Percentiles rank a stretch among this genome's conserved stretches.
Conservation (phyloP, 2,329 filamentous ascomycete species). For the Uncinocarpus reesii region DNA sequence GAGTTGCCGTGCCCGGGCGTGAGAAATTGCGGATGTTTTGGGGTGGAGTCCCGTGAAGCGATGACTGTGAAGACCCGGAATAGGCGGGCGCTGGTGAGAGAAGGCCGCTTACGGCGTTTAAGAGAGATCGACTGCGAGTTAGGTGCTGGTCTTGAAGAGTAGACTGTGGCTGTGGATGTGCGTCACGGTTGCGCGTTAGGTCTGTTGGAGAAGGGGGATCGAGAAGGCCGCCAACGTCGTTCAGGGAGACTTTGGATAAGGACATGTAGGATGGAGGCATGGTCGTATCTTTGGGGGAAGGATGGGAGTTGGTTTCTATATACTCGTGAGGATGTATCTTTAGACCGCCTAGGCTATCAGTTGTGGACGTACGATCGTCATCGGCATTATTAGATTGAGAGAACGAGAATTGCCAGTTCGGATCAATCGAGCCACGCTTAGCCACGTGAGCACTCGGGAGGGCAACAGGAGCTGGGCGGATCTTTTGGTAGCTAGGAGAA, state of each 20-base stretch:
- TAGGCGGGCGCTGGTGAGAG: conserved; percentile 15
- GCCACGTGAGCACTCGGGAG: conserved; percentile 24
- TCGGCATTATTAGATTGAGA: conserved; percentile 18
- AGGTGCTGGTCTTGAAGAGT: conserved; percentile 7
- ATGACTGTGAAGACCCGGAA: conserved; percentile 13
- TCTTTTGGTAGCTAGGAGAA: conserved; percentile 25
- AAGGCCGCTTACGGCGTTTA: conserved; percentile 30
- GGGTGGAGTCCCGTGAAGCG: conserved; percentile 6
- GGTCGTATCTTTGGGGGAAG: conserved; percentile 16
- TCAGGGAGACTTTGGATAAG: conserved; percentile 61
- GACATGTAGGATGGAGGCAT: conserved; percentile 33
- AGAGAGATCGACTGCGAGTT: conserved; percentile 23
- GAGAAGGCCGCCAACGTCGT: conserved; percentile 71
- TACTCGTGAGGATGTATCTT: conserved; percentile 30
- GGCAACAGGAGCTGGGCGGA: conserved; percentile 33
- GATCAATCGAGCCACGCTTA: conserved; percentile 24
- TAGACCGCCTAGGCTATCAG: conserved; percentile 27
- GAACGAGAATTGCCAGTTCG: conserved; percentile 27
- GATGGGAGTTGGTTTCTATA: conserved; percentile 24
- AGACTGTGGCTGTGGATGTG: conserved; percentile 6
- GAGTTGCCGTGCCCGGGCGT: conserved; percentile 8
- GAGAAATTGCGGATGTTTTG: conserved; percentile 15
- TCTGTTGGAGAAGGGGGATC: conserved; percentile 39
- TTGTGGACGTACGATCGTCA: conserved; percentile 23
- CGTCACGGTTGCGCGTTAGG: conserved; percentile 3